Evolutionary conservation across 78 protist genomes (phyloP).

Genomic region (Dictyostelium purpureum): DNA sequence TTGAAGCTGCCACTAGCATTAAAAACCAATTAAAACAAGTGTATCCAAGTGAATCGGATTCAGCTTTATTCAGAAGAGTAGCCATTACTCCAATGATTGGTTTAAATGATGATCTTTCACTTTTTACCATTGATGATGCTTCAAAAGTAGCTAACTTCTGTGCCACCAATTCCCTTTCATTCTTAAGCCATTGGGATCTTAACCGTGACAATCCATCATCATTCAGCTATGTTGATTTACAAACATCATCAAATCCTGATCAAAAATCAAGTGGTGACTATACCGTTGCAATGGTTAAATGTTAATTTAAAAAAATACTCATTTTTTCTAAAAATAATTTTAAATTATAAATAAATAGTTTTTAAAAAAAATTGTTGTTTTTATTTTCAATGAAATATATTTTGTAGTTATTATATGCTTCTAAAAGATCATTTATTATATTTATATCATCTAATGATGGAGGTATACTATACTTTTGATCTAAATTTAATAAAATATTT

Average conservation of each 20-base stretch:
- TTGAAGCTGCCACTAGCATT: background rate
- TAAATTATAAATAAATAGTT: too few relatives aligned
- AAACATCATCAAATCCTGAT: background rate
- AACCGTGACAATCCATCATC: slow-evolving; percentile 7
- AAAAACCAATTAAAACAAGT: background rate
- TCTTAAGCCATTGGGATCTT: background rate
- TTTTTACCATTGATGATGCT: background rate
- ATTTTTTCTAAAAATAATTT: too few relatives aligned
- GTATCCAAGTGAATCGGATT: background rate
- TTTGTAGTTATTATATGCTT: too few relatives aligned
- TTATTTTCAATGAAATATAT: too few relatives aligned
- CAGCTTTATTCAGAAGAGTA: background rate
- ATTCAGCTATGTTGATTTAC: background rate
- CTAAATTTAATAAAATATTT: too few relatives aligned
- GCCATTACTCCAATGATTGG: slow-evolving; percentile 24
- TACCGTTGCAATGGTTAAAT: background rate
- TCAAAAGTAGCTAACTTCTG: background rate
- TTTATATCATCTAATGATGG: too few relatives aligned
- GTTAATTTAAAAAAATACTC: too few relatives aligned
- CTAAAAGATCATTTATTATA: too few relatives aligned
- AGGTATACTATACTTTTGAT: too few relatives aligned
- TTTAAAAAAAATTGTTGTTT: too few relatives aligned
- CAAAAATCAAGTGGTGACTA: slow-evolving; percentile 2
- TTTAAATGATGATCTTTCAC: background rate
- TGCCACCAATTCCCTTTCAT: background rate